Evolutionary conservation across 2,329 filamentous ascomycete genomes (phyloP).

Genomic region (Stagonosporopsis chrysanthemi): DNA sequence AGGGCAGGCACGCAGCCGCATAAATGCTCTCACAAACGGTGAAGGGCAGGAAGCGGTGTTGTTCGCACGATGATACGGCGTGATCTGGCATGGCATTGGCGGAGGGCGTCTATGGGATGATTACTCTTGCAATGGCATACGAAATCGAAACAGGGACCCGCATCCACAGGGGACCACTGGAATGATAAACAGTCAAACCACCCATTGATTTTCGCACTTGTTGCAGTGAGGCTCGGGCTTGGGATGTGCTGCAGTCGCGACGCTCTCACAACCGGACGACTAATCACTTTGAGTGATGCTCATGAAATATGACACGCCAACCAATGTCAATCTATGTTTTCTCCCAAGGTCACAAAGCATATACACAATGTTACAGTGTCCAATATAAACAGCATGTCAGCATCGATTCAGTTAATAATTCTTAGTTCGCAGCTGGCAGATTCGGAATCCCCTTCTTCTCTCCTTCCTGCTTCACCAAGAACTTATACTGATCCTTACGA

Average conservation of each 20-base stretch:
- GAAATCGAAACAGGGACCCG: conserved; percentile 28
- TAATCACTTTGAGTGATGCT: not conserved
- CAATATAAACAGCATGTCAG: not conserved
- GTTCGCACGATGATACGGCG: conserved; percentile 15
- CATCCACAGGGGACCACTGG: conserved; percentile 16
- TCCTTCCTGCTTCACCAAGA: conserved; percentile 54
- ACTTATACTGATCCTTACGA: conserved; percentile 64
- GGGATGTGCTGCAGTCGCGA: not conserved
- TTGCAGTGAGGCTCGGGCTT: not conserved
- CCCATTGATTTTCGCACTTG: not conserved
- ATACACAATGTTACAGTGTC: not conserved
- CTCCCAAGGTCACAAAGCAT: not conserved
- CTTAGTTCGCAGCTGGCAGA: not conserved
- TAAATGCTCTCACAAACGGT: conserved; percentile 28
- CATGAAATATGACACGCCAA: no score
- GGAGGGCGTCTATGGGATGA: conserved; percentile 44
- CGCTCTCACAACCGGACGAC: not conserved
- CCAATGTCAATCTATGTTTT: not conserved
- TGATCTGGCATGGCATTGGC: conserved; percentile 30
- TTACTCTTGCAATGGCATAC: conserved; percentile 44
- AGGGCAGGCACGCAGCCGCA: conserved; percentile 56
- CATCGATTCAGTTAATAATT: not conserved
- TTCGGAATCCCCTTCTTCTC: conserved; percentile 7
- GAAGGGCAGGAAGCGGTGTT: conserved; percentile 5
- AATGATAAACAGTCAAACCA: conserved; percentile 22